phyloP scores from a whole-genome alignment of 2,329 filamentous ascomycete genomes.

The Paracamarosporium sp. region DNA sequence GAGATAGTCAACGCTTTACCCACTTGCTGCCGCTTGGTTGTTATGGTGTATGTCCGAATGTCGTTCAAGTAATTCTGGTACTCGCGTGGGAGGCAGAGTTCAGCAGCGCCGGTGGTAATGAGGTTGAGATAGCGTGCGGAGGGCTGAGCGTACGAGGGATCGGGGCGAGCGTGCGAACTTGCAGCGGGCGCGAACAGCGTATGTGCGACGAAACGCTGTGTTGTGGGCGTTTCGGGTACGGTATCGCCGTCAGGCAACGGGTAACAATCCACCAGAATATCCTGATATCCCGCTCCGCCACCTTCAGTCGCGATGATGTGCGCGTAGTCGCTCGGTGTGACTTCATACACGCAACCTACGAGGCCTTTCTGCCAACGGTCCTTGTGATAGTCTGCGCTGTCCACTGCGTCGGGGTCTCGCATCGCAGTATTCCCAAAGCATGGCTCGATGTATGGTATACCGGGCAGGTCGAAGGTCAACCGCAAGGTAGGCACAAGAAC shows the following conservation, averaged over 20 bases:
- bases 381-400: conserved; percentile 54
- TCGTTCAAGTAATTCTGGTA: conserved; percentile 77
- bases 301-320: conserved; percentile 92
- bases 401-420: conserved; percentile 50
- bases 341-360: conserved; percentile 94
- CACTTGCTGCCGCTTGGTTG: conserved; percentile 68
- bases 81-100: conserved; percentile 78
- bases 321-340: conserved; percentile 80
- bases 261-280: conserved; percentile 81
- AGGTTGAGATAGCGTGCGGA: conserved; percentile 84
- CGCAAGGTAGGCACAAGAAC: conserved; percentile 80
- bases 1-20: conserved; percentile 69
- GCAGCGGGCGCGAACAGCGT: conserved; percentile 12
- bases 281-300: conserved; percentile 82
- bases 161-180: conserved; percentile 58
- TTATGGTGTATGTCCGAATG: conserved; percentile 74
- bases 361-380: conserved; percentile 80
- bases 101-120: conserved; percentile 76
- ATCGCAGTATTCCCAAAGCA: conserved; percentile 86
- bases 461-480: conserved; percentile 85
- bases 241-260: conserved; percentile 65
- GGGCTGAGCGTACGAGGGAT: conserved; percentile 78
- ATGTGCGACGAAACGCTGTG: conserved; percentile 62
- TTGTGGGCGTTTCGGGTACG: conserved; percentile 69
- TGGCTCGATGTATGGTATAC: conserved; percentile 85